Base-by-base conservation (phyloP, 768 basidiomycete species). In the Leccinum imitatum region DNA sequence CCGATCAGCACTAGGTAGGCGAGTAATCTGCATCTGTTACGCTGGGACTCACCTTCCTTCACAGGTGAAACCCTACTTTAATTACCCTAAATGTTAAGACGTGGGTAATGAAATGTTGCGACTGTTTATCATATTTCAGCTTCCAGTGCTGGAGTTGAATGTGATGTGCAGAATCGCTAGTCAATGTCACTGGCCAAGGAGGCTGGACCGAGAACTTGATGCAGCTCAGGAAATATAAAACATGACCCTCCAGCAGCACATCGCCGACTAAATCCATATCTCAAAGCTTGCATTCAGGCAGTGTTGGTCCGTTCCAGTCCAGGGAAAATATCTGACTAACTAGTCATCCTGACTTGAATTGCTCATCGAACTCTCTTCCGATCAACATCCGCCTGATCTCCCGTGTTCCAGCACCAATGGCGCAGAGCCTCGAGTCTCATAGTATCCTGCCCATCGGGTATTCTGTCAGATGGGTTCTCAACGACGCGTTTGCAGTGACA, bases 331-430 rank as follows among this genome's bases (percentile, higher is more conserved):
- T 31, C 25, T 14, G 30, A 14, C 6, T 14, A 37, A 27, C n/a
- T 10, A 6, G 21, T 6, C 13, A 6, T 54, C 65, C 71, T 53
- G 67, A 66, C 65, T 71, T 72, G 63, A 84, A 76, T 69, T 91
- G 81, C 61, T 87, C 79, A 69, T 95, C 96, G 76, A 97, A 95
- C 71, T 93, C 95, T 61, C 95, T 80, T 33, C 95, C 95, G 59
- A 97, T 96, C 59, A 95, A 75, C 93, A 95, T 95, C 59, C 95
- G 82, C 64, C 95, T 78, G 57, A 97, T 95, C 78, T 96, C 95
- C 72, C 96, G 95, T 23, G 95, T 95, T n/a, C 95, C 95, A 17
- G 95, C 95, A 27, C 95, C 95, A 59, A 98, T 94, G 25, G 91
- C 87, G 72, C 96, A 98, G 50, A 98, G 75, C 65, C 93, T 79